Conservation (phyloP, 2,329 filamentous ascomycete species). For the Pseudogymnoascus sp. region DNA sequence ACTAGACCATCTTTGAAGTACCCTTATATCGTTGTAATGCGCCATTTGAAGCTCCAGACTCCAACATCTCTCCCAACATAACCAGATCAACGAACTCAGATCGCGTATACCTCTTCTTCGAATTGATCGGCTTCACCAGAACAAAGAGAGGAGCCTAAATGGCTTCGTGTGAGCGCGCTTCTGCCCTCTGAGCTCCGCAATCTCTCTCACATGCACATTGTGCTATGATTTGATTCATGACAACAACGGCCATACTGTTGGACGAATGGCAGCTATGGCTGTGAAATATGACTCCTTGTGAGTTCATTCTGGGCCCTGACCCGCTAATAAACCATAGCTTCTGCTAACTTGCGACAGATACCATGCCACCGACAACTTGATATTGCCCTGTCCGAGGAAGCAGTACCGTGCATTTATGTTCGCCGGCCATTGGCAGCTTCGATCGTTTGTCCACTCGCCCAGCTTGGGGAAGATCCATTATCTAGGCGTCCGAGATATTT, state of each 20-base stretch:
- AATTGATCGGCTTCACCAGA: neutral
- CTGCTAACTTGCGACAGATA: conserved; percentile 37
- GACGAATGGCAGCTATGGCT: conserved; percentile 13
- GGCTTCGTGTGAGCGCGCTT: conserved; percentile 2
- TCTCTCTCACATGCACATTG: conserved; percentile 1
- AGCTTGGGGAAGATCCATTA: conserved; percentile 76
- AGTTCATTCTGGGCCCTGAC: conserved; percentile 10
- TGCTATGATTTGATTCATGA: conserved; percentile 7
- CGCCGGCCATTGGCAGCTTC: conserved; percentile 75
- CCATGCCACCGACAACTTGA: conserved; percentile 56
- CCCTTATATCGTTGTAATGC: conserved; percentile 5
- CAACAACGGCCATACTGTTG: conserved; percentile 7
- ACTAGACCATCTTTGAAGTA: conserved; percentile 7
- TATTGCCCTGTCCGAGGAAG: conserved; percentile 50
- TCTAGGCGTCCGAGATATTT: conserved; percentile 64
- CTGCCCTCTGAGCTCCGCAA: neutral
- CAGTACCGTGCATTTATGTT: conserved; percentile 61
- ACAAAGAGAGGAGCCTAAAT: conserved; percentile 2
- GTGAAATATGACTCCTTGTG: conserved; percentile 9
- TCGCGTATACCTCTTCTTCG: neutral
- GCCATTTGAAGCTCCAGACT: conserved; percentile 4
- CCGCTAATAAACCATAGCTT: neutral
- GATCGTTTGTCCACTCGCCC: conserved; percentile 79
- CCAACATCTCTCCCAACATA: neutral
- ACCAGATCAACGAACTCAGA: neutral